phyloP scores from a whole-genome alignment of 257 asterid genomes.

The Solanum stenotomum region DNA sequence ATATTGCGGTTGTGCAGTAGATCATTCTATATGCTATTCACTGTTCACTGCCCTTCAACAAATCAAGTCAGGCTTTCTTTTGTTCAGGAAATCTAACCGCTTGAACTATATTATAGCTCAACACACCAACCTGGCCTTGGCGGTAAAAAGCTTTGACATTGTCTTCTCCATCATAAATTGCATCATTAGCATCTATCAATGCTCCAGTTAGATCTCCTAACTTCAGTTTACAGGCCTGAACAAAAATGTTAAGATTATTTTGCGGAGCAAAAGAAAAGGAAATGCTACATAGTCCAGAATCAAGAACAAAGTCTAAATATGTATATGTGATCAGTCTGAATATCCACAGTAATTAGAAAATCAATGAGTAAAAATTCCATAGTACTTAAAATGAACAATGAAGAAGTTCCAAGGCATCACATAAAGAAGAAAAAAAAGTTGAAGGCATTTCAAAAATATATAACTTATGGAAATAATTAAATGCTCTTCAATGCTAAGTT shows the following conservation, averaged over 20 bases:
- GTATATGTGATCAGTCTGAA: background rate
- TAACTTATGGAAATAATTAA: background rate
- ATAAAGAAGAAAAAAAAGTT: background rate
- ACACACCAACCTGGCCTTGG: conserved; percentile 30
- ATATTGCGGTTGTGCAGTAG: background rate
- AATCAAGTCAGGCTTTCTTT: background rate
- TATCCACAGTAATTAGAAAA: background rate
- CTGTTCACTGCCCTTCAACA: background rate
- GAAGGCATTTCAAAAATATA: background rate
- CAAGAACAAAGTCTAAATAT: background rate
- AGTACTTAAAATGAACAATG: background rate
- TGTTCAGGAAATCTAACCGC: background rate
- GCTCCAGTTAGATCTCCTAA: conserved; percentile 35
- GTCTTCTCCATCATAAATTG: conserved; percentile 25
- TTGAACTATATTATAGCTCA: background rate
- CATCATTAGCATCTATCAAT: conserved; percentile 25
- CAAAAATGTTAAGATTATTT: background rate
- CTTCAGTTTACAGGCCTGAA: conserved; percentile 32
- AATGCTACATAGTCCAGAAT: background rate
- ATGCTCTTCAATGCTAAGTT: background rate
- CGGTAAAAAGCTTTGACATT: conserved; percentile 32
- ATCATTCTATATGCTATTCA: background rate
- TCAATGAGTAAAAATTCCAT: background rate
- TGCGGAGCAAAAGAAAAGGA: background rate
- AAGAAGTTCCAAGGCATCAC: background rate